Evolutionary conservation across 495 filamentous ascomycete genomes (phyloP).

Genomic region (Monascus purpureus): DNA sequence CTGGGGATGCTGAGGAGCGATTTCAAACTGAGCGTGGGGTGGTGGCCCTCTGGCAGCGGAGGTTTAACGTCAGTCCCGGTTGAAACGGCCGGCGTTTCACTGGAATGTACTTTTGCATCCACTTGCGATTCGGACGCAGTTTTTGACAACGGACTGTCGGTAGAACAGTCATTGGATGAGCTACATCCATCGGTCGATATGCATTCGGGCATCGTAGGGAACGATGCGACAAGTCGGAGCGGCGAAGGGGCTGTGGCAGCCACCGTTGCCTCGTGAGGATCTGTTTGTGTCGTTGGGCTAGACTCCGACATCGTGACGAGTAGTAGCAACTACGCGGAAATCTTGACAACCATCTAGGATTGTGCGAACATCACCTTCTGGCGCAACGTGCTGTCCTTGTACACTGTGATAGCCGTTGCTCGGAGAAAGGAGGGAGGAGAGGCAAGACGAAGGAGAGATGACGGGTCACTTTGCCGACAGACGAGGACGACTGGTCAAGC

Average conservation of each 20-base stretch:
- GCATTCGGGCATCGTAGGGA: background rate
- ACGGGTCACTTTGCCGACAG: no score
- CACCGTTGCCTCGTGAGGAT: no score
- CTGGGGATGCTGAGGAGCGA: slow-evolving; percentile 29
- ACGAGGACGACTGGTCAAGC: no score
- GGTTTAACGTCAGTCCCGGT: background rate
- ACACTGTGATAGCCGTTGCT: no score
- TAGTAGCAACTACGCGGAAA: no score
- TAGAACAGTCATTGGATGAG: background rate
- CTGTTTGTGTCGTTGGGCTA: no score
- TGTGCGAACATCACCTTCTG: no score
- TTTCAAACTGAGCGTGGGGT: slow-evolving; percentile 8
- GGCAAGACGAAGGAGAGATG: no score
- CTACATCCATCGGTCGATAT: background rate
- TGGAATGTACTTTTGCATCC: background rate
- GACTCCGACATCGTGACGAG: no score
- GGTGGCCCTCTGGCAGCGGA: slow-evolving; percentile 8
- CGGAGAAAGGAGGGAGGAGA: no score
- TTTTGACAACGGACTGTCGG: background rate
- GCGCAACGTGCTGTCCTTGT: no score
- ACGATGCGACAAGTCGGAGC: background rate
- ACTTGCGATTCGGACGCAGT: background rate
- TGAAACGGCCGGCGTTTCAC: background rate
- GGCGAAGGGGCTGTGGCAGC: background rate
- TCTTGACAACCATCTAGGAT: no score